Evolutionary conservation across 495 filamentous ascomycete genomes (phyloP).

Genomic region (Hyaloscypha bicolor): DNA sequence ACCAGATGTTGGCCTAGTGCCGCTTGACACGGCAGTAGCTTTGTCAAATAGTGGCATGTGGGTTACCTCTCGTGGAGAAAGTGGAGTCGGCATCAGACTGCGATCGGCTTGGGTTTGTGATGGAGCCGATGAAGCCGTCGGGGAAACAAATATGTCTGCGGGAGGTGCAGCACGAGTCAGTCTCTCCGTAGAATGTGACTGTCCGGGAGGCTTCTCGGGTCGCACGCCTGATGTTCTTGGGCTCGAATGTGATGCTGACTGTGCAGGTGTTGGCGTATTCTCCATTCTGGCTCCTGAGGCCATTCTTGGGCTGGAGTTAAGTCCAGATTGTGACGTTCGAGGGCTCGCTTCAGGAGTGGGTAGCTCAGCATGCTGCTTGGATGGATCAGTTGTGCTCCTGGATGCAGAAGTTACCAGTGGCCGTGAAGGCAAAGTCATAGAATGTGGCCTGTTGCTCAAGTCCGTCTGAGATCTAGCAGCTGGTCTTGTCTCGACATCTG

Average conservation of each 20-base stretch:
- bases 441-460: slow-evolving; percentile 47
- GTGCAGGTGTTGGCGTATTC: not conserved
- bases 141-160: slow-evolving; percentile 24
- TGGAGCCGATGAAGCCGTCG: slow-evolving; percentile 8
- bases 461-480: slow-evolving; percentile 63
- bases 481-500: slow-evolving; percentile 43
- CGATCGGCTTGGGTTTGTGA: slow-evolving; percentile 20
- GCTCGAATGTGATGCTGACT: slow-evolving; percentile 21
- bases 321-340: not conserved
- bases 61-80: slow-evolving; percentile 23
- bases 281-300: not conserved
- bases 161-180: slow-evolving; percentile 28
- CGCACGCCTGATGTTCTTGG: slow-evolving; percentile 4
- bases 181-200: slow-evolving; percentile 7
- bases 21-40: slow-evolving; percentile 30
- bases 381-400: slow-evolving; percentile 49
- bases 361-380: slow-evolving; percentile 16
- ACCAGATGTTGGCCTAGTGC: slow-evolving; percentile 32
- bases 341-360: slow-evolving; percentile 13
- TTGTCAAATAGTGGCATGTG: slow-evolving; percentile 25
- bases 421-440: slow-evolving; percentile 35
- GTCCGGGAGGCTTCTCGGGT: slow-evolving; percentile 11
- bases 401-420: slow-evolving; percentile 33
- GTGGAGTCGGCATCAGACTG: slow-evolving; percentile 27
- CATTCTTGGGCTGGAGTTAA: not conserved